A percentile compares a stretch with the other conserved stretches of the same genome.
These are phyloP conservation scores for Apophysomyces ossiformis DNA, from an alignment of 371 early-diverging fungal species.

Conservation along the genomic window DNA sequence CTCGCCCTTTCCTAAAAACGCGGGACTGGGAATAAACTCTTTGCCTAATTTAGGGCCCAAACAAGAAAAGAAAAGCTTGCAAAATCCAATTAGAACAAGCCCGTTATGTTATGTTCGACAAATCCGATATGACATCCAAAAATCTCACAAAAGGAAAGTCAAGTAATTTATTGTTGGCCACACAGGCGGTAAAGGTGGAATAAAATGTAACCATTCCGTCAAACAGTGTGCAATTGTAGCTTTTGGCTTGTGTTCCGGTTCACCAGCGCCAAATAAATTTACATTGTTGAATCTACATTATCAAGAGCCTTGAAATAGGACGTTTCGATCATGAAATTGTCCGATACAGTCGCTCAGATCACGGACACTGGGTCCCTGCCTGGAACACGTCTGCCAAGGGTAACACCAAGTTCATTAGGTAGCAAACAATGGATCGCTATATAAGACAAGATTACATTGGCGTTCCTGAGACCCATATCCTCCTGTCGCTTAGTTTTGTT, in stretches of 20 bases:
- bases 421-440: constrained; percentile 2
- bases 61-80: too few species aligned
- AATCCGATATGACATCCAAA: neutral
- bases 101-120: neutral
- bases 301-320: neutral
- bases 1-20: too few species aligned
- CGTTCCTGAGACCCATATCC: neutral
- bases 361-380: neutral
- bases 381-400: neutral
- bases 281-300: neutral
- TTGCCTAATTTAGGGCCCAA: too few species aligned
- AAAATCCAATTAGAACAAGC: too few species aligned
- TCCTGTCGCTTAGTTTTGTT: neutral
- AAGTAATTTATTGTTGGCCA: neutral
- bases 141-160: neutral
- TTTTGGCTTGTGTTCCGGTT: neutral
- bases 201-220: neutral
- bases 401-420: constrained; percentile 1
- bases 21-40: too few species aligned
- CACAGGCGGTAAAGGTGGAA: neutral
- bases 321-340: neutral
- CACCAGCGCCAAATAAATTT: neutral
- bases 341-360: neutral
- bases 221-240: neutral
- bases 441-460: neutral